Percentiles rank a stretch among this genome's conserved stretches.
phyloP scores from a whole-genome alignment of 192 early-diverging fungal species.

The Gaertneriomyces semiglobifer region DNA sequence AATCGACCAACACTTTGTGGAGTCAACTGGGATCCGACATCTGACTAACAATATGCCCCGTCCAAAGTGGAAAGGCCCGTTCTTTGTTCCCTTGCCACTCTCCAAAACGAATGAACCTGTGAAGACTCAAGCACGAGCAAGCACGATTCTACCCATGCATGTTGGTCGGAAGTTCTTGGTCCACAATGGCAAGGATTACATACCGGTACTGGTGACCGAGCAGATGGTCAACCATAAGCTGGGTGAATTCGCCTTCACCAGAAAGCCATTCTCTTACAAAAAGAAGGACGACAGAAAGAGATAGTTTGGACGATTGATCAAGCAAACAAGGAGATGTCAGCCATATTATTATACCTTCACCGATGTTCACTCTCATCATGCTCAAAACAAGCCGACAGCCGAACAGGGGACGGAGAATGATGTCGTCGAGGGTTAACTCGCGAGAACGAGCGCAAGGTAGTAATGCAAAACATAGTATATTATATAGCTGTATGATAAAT shows the following conservation, averaged over 20 bases:
- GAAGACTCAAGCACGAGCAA: conserved; percentile 71
- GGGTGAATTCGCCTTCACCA: conserved; percentile 89
- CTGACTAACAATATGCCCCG: conserved; percentile 12
- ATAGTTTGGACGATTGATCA: conserved; percentile 8
- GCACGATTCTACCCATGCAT: conserved; percentile 87
- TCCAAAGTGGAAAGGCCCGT: conserved; percentile 49
- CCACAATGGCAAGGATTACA: conserved; percentile 90
- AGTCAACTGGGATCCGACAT: no score
- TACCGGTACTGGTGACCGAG: conserved; percentile 79
- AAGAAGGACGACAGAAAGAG: conserved; percentile 40
- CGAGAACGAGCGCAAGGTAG: no score
- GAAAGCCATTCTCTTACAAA: conserved; percentile 72
- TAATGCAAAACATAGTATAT: no score
- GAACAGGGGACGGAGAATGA: no score
- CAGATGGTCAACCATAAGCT: conserved; percentile 94
- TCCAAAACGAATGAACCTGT: conserved; percentile 26
- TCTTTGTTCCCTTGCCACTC: conserved; percentile 38
- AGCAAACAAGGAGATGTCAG: neutral
- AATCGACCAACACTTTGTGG: no score
- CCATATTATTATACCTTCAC: no score
- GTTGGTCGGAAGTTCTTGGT: conserved; percentile 85
- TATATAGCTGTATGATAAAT: no score
- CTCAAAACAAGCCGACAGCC: no score
- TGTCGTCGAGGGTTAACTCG: no score
- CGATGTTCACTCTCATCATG: no score